Evolutionary conservation across 768 basidiomycete genomes (phyloP), one percentile per base, ranked within the genome.

Genomic region (Gautieria morchelliformis): DNA sequence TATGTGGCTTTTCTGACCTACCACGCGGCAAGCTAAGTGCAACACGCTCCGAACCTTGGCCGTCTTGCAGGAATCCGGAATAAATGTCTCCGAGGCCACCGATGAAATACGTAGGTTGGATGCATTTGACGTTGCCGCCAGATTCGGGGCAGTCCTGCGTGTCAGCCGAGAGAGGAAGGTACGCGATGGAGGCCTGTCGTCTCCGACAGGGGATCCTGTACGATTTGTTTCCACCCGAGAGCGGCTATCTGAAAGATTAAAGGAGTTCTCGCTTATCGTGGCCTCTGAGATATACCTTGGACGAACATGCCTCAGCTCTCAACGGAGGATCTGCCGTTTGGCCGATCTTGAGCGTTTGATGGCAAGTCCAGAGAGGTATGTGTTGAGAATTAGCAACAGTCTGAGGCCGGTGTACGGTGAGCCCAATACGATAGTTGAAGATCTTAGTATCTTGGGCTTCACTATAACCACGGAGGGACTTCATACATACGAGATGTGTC

Each of bases 11-110:
- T 20, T 32, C 27, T 17, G 20, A 30, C 14, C n/a, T 8, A 55
- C 17, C 6, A 55, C 41, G 2, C 41, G 40, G 53, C 32, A 32
- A 24, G 45, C 46, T 55, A 10, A 55, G 15, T 15, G 53, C 53
- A 19, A 55, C 53, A 7, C 17, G 27, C 24, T 52, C 24, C 7
- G 30, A 10, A 1, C 20, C 53, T 11, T 30, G 3, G 20, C 2
- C 10, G n/a, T 39, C 5, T 19, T 7, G 8, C 12, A 55, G 41
- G 11, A 49, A 44, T 22, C 41, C 53, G 5, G 9, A 27, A 47
- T 55, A 55, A 4, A 55, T 32, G 33, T 55, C 53, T 15, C 53
- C 40, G 20, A n/a, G 46, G 10, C 53, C 30, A n/a, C 53, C 53
- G 19, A 3, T 5, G 20, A 44, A 44, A 44, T 8, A 10, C 42